phyloP scores from a whole-genome alignment of 1,139 yeast species.

The Saccharomycopsis hybrid region DNA sequence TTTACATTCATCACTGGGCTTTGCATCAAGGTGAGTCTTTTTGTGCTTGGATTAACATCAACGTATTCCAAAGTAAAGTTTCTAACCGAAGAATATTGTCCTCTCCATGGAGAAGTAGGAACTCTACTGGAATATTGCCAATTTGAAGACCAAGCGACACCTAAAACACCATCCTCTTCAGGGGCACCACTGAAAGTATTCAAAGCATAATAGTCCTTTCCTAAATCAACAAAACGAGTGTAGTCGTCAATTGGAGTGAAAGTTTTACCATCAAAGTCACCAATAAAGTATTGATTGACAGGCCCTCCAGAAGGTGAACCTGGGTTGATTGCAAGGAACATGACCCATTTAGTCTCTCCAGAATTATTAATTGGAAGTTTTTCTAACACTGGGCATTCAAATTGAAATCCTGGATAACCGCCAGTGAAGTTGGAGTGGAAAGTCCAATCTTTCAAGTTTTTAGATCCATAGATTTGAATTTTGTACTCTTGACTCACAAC shows the following conservation, averaged over 20 bases:
- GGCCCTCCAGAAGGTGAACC: conserved; percentile 36
- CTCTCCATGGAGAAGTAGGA: conserved; percentile 32
- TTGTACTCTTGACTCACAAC: conserved; percentile 32
- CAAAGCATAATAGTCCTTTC: conserved; percentile 33
- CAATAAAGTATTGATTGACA: conserved; percentile 33
- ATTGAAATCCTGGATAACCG: conserved; percentile 33
- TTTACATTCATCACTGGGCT: conserved; percentile 22
- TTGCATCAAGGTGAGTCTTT: conserved; percentile 25
- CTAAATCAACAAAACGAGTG: conserved; percentile 29
- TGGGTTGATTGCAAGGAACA: conserved; percentile 33
- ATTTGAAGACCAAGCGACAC: conserved; percentile 36
- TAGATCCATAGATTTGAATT: conserved; percentile 30
- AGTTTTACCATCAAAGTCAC: conserved; percentile 33
- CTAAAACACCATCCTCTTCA: conserved; percentile 25
- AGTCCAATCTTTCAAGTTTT: conserved; percentile 30
- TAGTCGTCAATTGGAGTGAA: conserved; percentile 29
- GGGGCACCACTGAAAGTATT: conserved; percentile 26
- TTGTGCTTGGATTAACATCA: conserved; percentile 25
- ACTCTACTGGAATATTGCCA: conserved; percentile 33
- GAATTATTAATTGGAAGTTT: conserved; percentile 27
- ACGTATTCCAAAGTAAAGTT: conserved; percentile 27
- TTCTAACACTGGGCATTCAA: conserved; percentile 34
- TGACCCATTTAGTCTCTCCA: too few relatives aligned
- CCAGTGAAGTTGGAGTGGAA: conserved; percentile 29
- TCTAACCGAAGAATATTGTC: conserved; percentile 31